These are phyloP conservation scores for Tetrapisispora pingtungensis DNA, from an alignment of 805 yeast species.

Conservation along the genomic window DNA sequence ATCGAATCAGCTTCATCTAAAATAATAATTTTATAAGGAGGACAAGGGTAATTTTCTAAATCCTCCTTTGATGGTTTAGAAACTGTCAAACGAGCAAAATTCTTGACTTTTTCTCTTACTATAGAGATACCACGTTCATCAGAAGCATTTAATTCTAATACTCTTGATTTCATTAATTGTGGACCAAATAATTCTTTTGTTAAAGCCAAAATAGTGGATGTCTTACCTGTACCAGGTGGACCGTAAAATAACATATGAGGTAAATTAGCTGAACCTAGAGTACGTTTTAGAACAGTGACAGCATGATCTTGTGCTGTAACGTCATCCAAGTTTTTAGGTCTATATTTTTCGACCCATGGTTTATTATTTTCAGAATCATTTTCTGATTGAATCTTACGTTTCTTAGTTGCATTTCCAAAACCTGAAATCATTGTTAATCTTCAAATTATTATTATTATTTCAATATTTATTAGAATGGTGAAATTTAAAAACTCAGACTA, in stretches of 20 bases:
- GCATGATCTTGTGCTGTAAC: conserved; percentile 90
- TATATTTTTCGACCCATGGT: conserved; percentile 93
- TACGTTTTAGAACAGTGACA: conserved; percentile 67
- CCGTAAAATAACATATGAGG: conserved; percentile 92
- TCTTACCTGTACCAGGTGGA: conserved; percentile 91
- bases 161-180: conserved; percentile 52
- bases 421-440: conserved; percentile 17
- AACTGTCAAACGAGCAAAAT: conserved; percentile 75
- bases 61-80: conserved; percentile 71
- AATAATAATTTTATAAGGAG: conserved; percentile 88
- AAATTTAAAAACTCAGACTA: no score
- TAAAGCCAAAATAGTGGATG: conserved; percentile 77
- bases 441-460: no score
- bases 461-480: no score
- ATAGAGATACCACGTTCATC: conserved; percentile 87
- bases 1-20: conserved; percentile 95
- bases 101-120: conserved; percentile 76
- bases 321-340: conserved; percentile 81
- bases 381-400: conserved; percentile 17
- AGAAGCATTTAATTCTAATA: conserved; percentile 77
- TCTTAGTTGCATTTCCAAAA: conserved; percentile 19
- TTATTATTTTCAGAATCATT: conserved; percentile 23
- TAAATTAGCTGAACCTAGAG: conserved; percentile 67
- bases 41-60: conserved; percentile 74
- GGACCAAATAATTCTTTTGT: conserved; percentile 78